phyloP scores from a whole-genome alignment of 352 stramenopile species.

The Phytophthora pistaciae region DNA sequence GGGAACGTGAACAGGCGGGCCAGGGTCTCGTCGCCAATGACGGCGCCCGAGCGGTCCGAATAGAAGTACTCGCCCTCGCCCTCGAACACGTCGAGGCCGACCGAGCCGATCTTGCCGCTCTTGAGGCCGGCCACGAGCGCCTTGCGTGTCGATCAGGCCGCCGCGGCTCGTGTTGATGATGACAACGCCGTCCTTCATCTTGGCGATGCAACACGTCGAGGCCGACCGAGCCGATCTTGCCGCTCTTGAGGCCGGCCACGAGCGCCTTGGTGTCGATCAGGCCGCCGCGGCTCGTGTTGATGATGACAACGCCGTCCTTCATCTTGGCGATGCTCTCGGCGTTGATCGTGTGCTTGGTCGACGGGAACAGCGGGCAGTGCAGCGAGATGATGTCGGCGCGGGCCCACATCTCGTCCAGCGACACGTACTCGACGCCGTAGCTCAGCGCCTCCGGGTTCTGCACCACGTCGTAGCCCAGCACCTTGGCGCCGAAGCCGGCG shows the following conservation, averaged over 20 bases:
- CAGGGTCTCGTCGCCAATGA: slow-evolving; percentile 74
- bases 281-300: slow-evolving; percentile 91
- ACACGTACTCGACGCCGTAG: slow-evolving; percentile 46
- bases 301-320: slow-evolving; percentile 88
- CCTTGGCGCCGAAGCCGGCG: slow-evolving; percentile 44
- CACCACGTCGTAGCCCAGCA: slow-evolving; percentile 72
- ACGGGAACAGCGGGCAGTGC: slow-evolving; percentile 82
- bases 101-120: slow-evolving; percentile 72
- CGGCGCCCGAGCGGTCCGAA: slow-evolving; percentile 66
- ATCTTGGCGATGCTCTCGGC: slow-evolving; percentile 82
- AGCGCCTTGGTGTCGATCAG: slow-evolving; percentile 87
- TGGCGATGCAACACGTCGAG: too few species aligned
- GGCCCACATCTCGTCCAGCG: slow-evolving; percentile 60
- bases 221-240: slow-evolving; percentile 79
- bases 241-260: slow-evolving; percentile 78
- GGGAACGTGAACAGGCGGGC: slow-evolving; percentile 80
- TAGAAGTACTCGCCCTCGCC: slow-evolving; percentile 82
- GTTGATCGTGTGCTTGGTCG: slow-evolving; percentile 89
- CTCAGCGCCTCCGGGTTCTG: slow-evolving; percentile 56
- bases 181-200: slow-evolving; percentile 89
- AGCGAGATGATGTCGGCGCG: slow-evolving; percentile 90
- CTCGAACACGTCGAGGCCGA: slow-evolving; percentile 90
- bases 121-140: slow-evolving; percentile 85
- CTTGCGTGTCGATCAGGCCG: slow-evolving; percentile 84
- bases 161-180: slow-evolving; percentile 93